These are phyloP conservation scores for Cordyceps fumosorosea DNA, from an alignment of 2,329 filamentous ascomycete species.

Conservation along the genomic window DNA sequence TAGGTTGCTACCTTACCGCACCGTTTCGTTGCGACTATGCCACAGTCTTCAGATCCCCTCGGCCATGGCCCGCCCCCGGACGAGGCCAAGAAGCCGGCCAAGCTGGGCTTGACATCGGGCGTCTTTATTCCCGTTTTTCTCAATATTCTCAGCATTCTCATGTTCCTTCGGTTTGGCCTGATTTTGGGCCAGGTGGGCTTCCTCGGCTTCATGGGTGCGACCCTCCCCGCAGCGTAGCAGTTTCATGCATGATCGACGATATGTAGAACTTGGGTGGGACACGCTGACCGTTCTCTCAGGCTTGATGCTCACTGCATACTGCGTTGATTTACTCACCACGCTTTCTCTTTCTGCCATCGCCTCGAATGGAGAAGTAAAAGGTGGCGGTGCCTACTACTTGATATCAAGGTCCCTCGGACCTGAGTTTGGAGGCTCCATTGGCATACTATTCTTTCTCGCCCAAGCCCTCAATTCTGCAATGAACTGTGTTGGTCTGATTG, in stretches of 20 bases:
- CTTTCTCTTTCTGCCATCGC: conserved; percentile 85
- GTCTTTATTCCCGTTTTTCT: conserved; percentile 85
- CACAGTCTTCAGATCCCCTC: not conserved
- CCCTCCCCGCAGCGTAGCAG: not conserved
- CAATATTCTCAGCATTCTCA: conserved; percentile 83
- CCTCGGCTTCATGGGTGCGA: conserved; percentile 68
- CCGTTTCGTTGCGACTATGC: conserved; percentile 1
- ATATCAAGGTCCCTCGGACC: conserved; percentile 81
- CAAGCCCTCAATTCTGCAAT: conserved; percentile 80
- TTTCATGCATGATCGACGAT: not conserved
- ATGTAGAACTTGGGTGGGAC: not conserved
- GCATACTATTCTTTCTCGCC: conserved; percentile 85
- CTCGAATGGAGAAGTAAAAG: conserved; percentile 82
- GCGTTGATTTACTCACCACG: conserved; percentile 75
- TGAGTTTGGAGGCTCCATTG: conserved; percentile 84
- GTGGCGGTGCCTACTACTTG: conserved; percentile 81
- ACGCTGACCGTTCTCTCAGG: conserved; percentile 35
- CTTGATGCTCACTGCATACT: conserved; percentile 68
- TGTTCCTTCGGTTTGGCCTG: conserved; percentile 85
- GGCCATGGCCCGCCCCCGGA: conserved; percentile 17
- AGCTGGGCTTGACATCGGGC: conserved; percentile 70
- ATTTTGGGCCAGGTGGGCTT: conserved; percentile 76
- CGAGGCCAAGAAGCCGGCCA: conserved; percentile 41
- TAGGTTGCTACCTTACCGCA: not conserved
- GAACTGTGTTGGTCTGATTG: conserved; percentile 80